Percentiles rank a stretch among this genome's conserved stretches.
Conservation (phyloP, 495 filamentous ascomycete species). For the Oidiodendron maius region DNA sequence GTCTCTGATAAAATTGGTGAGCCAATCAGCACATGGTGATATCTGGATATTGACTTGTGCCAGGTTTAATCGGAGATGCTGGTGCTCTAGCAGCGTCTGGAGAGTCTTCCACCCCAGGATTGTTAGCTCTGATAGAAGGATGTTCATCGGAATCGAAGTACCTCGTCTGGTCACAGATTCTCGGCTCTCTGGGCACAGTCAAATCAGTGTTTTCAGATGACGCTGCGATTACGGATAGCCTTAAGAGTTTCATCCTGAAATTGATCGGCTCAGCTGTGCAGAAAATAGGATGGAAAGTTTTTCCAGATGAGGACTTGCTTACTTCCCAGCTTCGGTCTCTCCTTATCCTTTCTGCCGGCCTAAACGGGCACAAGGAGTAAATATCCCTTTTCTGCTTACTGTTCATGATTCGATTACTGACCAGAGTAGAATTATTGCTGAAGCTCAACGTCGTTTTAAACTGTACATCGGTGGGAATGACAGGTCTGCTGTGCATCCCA, state of each 20-base stretch:
- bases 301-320: slow-evolving; percentile 71
- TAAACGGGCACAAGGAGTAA: slow-evolving; percentile 66
- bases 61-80: slow-evolving; percentile 67
- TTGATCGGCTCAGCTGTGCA: slow-evolving; percentile 67
- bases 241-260: slow-evolving; percentile 69
- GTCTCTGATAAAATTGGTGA: slow-evolving; percentile 75
- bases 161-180: slow-evolving; percentile 83
- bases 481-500: slow-evolving; percentile 60
- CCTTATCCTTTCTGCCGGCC: slow-evolving; percentile 67
- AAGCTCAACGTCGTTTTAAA: slow-evolving; percentile 70
- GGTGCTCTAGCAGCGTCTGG: slow-evolving; percentile 85
- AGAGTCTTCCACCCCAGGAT: slow-evolving; percentile 67
- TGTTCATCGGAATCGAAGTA: slow-evolving; percentile 78
- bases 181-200: slow-evolving; percentile 53
- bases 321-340: slow-evolving; percentile 73
- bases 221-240: slow-evolving; percentile 47
- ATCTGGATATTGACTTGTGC: background rate
- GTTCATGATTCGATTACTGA: slow-evolving; percentile 20
- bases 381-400: slow-evolving; percentile 18
- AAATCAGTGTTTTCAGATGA: slow-evolving; percentile 44
- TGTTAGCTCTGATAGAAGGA: slow-evolving; percentile 74
- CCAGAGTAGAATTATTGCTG: slow-evolving; percentile 49
- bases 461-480: slow-evolving; percentile 62
- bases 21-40: slow-evolving; percentile 32
- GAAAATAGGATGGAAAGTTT: slow-evolving; percentile 79